phyloP scores from a whole-genome alignment of 495 filamentous ascomycete genomes.

The Aspergillus sparsus region DNA sequence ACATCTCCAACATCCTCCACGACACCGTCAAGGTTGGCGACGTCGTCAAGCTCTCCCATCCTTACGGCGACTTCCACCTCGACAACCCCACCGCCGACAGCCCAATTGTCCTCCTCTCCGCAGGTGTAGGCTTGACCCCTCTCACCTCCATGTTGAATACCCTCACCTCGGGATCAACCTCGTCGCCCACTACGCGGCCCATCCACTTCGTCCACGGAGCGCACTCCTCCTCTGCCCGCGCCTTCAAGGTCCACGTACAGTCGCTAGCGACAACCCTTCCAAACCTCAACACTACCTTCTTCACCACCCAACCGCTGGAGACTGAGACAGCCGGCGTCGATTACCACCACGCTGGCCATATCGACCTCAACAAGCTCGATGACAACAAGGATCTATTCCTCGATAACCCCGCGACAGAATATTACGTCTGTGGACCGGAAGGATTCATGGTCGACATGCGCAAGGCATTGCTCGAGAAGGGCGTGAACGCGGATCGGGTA shows the following conservation, averaged over 20 bases:
- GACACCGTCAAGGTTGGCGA: constrained; percentile 59
- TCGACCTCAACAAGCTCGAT: constrained; percentile 57
- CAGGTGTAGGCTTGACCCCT: constrained; percentile 69
- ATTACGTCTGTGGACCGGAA: constrained; percentile 69
- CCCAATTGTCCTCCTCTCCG: constrained; percentile 67
- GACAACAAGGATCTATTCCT: constrained; percentile 53
- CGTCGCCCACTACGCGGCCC: constrained; percentile 34
- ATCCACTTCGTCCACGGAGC: constrained; percentile 66
- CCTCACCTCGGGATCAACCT: constrained; percentile 36
- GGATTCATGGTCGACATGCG: constrained; percentile 64
- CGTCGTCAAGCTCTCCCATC: constrained; percentile 63
- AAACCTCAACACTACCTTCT: constrained; percentile 43
- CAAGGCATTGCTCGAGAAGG: constrained; percentile 46
- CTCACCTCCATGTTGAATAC: constrained; percentile 69
- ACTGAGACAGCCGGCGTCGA: constrained; percentile 54
- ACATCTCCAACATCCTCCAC: constrained; percentile 71
- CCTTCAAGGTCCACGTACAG: constrained; percentile 51
- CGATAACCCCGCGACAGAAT: constrained; percentile 54
- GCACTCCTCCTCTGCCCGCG: constrained; percentile 42
- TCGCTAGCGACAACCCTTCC: constrained; percentile 41
- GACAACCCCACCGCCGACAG: constrained; percentile 28
- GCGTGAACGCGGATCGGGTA: constrained; percentile 56
- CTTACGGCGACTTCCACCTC: constrained; percentile 70
- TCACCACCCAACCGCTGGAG: constrained; percentile 38
- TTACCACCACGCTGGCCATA: constrained; percentile 56